Evolutionary conservation across 176 grass and related monocot species (phyloP).

Genomic region (Avena insularis): DNA sequence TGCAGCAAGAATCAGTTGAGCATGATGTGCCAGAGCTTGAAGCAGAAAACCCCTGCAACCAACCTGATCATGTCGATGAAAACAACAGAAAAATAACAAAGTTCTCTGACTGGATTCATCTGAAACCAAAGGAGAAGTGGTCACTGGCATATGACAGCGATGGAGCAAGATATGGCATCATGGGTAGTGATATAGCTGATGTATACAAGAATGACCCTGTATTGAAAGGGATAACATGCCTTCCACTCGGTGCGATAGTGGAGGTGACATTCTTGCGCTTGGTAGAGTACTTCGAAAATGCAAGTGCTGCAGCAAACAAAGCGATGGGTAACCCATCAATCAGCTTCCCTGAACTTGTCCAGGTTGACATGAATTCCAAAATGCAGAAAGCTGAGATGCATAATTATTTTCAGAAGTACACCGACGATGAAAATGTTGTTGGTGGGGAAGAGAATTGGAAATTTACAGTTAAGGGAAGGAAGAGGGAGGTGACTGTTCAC

Average conservation of each 20-base stretch:
- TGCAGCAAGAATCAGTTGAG: slow-evolving; percentile 1
- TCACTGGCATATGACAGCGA: not conserved
- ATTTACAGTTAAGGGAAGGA: slow-evolving; percentile 15
- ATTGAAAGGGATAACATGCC: slow-evolving; percentile 38
- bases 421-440: not conserved
- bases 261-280: slow-evolving; percentile 18
- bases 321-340: slow-evolving; percentile 25
- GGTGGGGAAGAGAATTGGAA: not conserved
- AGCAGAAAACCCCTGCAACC: not conserved
- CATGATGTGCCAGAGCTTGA: not conserved
- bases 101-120: slow-evolving; percentile 29
- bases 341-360: slow-evolving; percentile 21
- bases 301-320: slow-evolving; percentile 19
- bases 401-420: not conserved
- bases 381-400: slow-evolving; percentile 31
- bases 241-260: slow-evolving; percentile 29
- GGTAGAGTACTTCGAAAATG: slow-evolving; percentile 13
- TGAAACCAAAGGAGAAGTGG: slow-evolving; percentile 42
- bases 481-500: not conserved
- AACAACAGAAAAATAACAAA: not conserved
- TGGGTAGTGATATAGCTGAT: slow-evolving; percentile 15
- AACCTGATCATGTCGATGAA: not conserved
- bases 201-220: slow-evolving; percentile 1
- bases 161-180: slow-evolving; percentile 38
- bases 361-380: slow-evolving; percentile 38